Conservation (phyloP, 2,329 filamentous ascomycete genomes). For the Exophiala phaeomuriformis region DNA sequence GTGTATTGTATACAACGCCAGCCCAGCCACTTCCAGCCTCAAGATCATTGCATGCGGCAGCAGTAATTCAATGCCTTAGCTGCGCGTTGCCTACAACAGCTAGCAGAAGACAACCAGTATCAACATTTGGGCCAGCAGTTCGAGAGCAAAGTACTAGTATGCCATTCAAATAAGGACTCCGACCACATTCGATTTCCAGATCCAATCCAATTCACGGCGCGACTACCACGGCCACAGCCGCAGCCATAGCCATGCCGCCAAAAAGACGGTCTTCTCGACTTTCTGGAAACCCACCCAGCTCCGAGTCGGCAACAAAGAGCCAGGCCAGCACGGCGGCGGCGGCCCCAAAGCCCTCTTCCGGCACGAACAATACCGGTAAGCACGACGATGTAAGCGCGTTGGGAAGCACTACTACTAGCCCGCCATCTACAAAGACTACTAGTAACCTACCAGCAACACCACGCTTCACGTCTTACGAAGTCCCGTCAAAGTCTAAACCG, state of each 20-base stretch:
- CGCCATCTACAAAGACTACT: background rate
- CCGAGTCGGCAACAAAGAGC: background rate
- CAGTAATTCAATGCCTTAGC: too few species aligned
- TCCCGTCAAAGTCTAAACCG: conserved; percentile 2
- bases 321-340: background rate
- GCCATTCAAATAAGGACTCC: too few species aligned
- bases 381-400: background rate
- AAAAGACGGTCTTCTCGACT: background rate
- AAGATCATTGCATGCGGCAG: too few species aligned
- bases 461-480: background rate
- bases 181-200: background rate
- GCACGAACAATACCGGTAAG: background rate
- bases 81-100: too few species aligned
- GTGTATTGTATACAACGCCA: too few species aligned
- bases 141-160: too few species aligned
- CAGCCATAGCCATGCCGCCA: background rate
- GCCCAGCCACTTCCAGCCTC: too few species aligned
- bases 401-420: too few species aligned
- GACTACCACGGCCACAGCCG: too few species aligned
- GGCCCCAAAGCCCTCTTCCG: background rate
- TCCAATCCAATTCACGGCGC: too few species aligned
- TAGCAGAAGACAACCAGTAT: too few species aligned
- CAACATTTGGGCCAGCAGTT: too few species aligned
- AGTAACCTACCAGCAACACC: background rate
- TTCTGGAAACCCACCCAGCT: background rate